Evolutionary conservation across 2,329 filamentous ascomycete species (phyloP).

Genomic region (Madurella mycetomatis): DNA sequence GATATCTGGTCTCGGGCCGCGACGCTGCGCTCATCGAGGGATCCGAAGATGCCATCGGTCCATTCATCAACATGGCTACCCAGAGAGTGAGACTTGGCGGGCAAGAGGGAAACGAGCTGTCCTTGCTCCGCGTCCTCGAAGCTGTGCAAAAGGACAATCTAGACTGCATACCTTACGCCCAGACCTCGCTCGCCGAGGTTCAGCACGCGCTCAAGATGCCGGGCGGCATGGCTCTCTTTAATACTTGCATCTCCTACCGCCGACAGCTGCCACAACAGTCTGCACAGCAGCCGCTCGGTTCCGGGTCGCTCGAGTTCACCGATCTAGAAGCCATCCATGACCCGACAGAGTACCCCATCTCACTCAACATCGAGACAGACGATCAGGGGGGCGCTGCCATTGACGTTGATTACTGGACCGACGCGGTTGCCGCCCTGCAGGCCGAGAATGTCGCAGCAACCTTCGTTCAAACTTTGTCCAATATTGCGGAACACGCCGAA

Average conservation of each 20-base stretch:
- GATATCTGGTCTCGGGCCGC: conserved; percentile 35
- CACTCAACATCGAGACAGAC: conserved; percentile 23
- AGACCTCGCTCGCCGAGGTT: conserved; percentile 24
- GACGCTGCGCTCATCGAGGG: conserved; percentile 20
- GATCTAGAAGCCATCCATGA: conserved; percentile 21
- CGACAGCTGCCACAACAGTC: conserved; percentile 2
- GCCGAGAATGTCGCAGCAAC: conserved; percentile 21
- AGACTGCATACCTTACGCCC: conserved; percentile 23
- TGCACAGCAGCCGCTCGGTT: too few species aligned
- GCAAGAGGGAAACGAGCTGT: neutral
- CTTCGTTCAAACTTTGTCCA: conserved; percentile 20
- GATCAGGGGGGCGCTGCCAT: conserved; percentile 17
- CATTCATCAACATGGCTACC: conserved; percentile 27
- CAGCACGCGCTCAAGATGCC: conserved; percentile 24
- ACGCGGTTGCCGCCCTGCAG: conserved; percentile 15
- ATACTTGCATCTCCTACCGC: conserved; percentile 26
- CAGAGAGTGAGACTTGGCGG: conserved; percentile 16
- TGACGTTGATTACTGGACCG: conserved; percentile 26
- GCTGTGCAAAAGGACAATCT: conserved; percentile 23
- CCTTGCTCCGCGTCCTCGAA: conserved; percentile 19
- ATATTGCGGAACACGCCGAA: conserved; percentile 17
- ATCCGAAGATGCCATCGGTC: conserved; percentile 23
- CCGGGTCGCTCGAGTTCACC: conserved; percentile 8
- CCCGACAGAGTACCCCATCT: conserved; percentile 27
- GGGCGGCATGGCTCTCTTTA: conserved; percentile 25